Evolutionary conservation across 2,329 filamentous ascomycete genomes (phyloP), one percentile per base, ranked within the genome.

Genomic region (Monilinia polystroma): DNA sequence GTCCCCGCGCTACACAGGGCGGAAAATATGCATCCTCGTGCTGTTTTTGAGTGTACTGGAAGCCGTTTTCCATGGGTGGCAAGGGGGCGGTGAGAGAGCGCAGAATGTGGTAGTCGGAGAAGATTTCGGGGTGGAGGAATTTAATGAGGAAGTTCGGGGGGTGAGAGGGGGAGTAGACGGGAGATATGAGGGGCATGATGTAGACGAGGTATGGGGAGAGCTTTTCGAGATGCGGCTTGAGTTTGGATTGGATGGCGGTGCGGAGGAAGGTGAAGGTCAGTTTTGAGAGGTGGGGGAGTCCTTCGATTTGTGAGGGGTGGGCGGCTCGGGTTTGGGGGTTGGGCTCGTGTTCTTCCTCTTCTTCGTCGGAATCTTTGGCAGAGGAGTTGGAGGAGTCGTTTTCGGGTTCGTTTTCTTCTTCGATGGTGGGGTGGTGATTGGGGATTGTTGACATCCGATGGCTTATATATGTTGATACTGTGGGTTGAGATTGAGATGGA

Each of bases 101-200:
- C 71, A 88, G 77, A 18, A 82, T 79, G 11, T 79, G 75, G 73
- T 88, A 88, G 73, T 83, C 80, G 57, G 79, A 77, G 73, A 87
- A 87, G 62, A 82, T 79, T 72, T 88, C 82, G 0, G 87, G 87
- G 43, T 83, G 82, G n/a, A 89, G 76, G 75, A 82, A 89, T 70
- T 80, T 82, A 16, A 77, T 73, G 64, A 84, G 65, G 57, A 82
- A 73, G 68, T 80, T 80, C 5, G 80, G 79, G 55, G 80, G 80
- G 63, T 78, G 74, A 1, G 47, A n/a, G 1, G 78, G 72, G 41
- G 77, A 72, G 14, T 75, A 74, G 3, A 68, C 67, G 47, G 75
- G 57, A 0, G 63, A 58, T 11, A 74, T 58, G 18, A 73, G 29
- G 0, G 45, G 54, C 26, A 70, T 70, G 73, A 73, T 18, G 16